phyloP scores from a whole-genome alignment of 2,329 filamentous ascomycete species.

The Neonectria hederae region DNA sequence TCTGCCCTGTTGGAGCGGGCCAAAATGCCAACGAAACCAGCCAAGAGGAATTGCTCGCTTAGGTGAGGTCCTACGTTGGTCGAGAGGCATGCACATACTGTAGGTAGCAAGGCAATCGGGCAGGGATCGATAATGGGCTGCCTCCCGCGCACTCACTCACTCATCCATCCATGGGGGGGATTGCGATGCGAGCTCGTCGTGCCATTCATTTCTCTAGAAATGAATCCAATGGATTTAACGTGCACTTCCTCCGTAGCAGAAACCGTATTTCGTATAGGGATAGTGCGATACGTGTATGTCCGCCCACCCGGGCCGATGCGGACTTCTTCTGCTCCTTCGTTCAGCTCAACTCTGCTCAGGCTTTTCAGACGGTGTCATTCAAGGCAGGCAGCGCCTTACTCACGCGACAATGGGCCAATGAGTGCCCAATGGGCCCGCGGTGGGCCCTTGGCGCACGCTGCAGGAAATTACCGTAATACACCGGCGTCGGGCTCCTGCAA shows the following conservation, averaged over 20 bases:
- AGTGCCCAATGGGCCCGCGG: background rate
- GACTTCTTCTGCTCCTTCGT: background rate
- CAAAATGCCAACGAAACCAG: background rate
- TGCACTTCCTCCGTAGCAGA: background rate
- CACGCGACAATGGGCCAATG: constrained; percentile 34
- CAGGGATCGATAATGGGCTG: constrained; percentile 17
- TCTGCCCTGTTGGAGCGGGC: background rate
- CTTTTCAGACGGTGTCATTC: background rate
- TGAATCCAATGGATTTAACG: background rate
- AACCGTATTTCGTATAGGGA: background rate
- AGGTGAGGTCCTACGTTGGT: constrained; percentile 4
- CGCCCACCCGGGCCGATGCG: background rate
- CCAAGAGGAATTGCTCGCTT: constrained; percentile 12
- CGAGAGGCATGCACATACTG: no score
- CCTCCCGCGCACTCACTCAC: constrained; percentile 10
- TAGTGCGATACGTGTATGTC: background rate
- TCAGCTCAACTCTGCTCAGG: background rate
- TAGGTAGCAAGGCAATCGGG: background rate
- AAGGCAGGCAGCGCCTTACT: constrained; percentile 17
- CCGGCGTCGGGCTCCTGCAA: constrained; percentile 35
- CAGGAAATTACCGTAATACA: constrained; percentile 43
- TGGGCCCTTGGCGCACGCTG: constrained; percentile 35
- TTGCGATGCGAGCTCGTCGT: background rate
- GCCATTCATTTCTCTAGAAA: background rate
- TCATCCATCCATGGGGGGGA: background rate